Conservation (phyloP, 345 rosid genomes). For the Physaria fendleri region DNA sequence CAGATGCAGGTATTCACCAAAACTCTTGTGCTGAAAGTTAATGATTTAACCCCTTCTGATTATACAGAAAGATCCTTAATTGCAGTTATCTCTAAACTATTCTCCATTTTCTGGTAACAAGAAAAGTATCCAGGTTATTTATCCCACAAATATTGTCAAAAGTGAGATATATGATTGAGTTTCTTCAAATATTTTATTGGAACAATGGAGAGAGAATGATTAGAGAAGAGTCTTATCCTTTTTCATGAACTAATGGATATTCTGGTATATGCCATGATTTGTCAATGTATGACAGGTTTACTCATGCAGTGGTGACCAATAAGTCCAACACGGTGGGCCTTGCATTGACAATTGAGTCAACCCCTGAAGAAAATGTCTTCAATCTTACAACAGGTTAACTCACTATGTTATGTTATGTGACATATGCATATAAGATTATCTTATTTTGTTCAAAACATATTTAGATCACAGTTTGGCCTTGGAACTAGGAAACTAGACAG, state of each 20-base stretch:
- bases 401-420: background rate
- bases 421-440: background rate
- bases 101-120: background rate
- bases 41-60: background rate
- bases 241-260: background rate
- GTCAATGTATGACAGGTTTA: slow-evolving; percentile 13
- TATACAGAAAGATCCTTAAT: background rate
- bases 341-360: slow-evolving; percentile 66
- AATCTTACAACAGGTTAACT: slow-evolving; percentile 14
- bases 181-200: background rate
- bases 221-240: background rate
- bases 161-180: slow-evolving; percentile 15
- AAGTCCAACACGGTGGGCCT: slow-evolving; percentile 45
- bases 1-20: slow-evolving; percentile 49
- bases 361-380: slow-evolving; percentile 33
- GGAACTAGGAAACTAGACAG: background rate
- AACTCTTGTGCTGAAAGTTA: background rate
- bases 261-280: slow-evolving; percentile 11
- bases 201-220: background rate
- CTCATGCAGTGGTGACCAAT: slow-evolving; percentile 46
- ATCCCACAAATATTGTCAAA: background rate
- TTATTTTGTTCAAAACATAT: background rate
- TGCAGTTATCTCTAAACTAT: background rate
- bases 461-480: background rate
- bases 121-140: background rate